These are phyloP conservation scores for Aureobasidium pullulans DNA, from an alignment of 2,329 filamentous ascomycete species.

Conservation along the genomic window DNA sequence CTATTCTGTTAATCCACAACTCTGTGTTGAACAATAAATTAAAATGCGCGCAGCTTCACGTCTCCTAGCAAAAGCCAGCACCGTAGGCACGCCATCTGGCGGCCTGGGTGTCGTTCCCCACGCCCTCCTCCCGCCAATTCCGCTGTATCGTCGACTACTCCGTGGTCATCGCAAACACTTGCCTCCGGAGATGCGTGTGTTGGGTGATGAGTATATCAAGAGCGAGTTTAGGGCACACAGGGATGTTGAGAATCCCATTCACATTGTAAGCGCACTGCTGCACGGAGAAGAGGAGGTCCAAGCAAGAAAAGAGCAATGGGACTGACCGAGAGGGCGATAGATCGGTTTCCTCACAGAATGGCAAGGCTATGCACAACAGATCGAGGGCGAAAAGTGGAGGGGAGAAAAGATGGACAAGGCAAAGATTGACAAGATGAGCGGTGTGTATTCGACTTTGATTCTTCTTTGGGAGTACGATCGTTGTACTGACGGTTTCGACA, in stretches of 20 bases:
- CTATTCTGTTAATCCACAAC: neutral
- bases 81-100: slow-evolving; percentile 25
- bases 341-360: slow-evolving; percentile 95
- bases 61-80: slow-evolving; percentile 27
- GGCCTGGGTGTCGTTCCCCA: slow-evolving; percentile 42
- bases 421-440: slow-evolving; percentile 91
- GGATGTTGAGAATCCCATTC: slow-evolving; percentile 79
- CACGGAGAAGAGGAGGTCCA: neutral
- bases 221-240: slow-evolving; percentile 82
- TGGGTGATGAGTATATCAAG: slow-evolving; percentile 92
- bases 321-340: slow-evolving; percentile 37
- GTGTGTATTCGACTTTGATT: slow-evolving; percentile 43
- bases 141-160: slow-evolving; percentile 79
- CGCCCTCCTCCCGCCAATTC: slow-evolving; percentile 78
- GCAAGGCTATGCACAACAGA: slow-evolving; percentile 87
- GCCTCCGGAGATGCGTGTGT: slow-evolving; percentile 62
- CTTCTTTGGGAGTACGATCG: neutral
- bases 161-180: slow-evolving; percentile 78
- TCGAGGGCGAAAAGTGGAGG: slow-evolving; percentile 81
- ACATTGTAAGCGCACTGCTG: slow-evolving; percentile 57
- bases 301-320: neutral
- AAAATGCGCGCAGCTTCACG: slow-evolving; percentile 21
- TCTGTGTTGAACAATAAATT: neutral
- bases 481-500: slow-evolving; percentile 29
- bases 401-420: slow-evolving; percentile 74